Conservation (phyloP, 2,329 filamentous ascomycete species). For the Sphaerostilbella broomeana region DNA sequence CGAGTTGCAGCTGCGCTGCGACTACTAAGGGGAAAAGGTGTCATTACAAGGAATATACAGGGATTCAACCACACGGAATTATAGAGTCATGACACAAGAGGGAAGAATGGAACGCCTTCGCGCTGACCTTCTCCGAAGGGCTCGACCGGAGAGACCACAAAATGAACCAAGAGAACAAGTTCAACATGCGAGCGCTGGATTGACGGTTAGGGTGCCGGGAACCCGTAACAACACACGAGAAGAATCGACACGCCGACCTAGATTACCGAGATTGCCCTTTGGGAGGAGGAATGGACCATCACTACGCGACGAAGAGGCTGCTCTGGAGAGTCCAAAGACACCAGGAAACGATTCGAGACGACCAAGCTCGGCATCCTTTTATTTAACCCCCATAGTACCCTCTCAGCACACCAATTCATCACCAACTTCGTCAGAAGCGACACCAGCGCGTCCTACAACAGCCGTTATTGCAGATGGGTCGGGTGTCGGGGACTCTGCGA, state of each 20-base stretch:
- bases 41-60: too few relatives aligned
- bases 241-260: slow-evolving; percentile 4
- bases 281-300: slow-evolving; percentile 15
- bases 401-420: background rate
- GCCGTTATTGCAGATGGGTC: background rate
- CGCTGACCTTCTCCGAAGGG: slow-evolving; percentile 27
- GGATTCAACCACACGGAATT: too few relatives aligned
- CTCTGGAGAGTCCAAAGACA: slow-evolving; percentile 40
- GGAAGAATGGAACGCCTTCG: slow-evolving; percentile 27
- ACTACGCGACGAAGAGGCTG: slow-evolving; percentile 14
- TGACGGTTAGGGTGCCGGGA: too few relatives aligned
- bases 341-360: slow-evolving; percentile 28
- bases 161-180: too few relatives aligned
- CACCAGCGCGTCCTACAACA: background rate
- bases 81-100: slow-evolving; percentile 6
- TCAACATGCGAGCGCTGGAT: too few relatives aligned
- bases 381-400: background rate
- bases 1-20: slow-evolving; percentile 8
- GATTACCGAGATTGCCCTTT: slow-evolving; percentile 16
- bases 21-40: background rate
- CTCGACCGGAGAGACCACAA: slow-evolving; percentile 23
- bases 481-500: background rate
- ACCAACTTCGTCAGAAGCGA: background rate
- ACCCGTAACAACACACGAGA: background rate
- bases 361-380: background rate